Evolutionary conservation across 441 rosid genomes (phyloP), one percentile per base, ranked within the genome.

Genomic region (Euphorbia corollata): DNA sequence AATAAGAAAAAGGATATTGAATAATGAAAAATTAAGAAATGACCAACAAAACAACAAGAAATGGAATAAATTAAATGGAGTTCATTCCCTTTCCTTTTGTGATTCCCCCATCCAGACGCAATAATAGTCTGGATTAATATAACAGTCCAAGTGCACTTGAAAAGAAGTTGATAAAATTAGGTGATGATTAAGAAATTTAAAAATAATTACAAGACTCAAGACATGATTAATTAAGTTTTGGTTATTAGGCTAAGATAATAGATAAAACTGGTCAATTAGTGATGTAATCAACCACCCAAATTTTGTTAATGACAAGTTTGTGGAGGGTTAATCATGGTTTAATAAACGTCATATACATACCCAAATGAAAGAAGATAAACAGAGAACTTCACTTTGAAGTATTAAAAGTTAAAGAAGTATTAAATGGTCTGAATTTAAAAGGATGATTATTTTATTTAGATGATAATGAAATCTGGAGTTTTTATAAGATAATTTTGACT

Each of bases 181-280:
- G 75, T 78, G 63, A 30, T 53, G 79, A 78, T 78, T 67, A 64
- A 70, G 79, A 78, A 72, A 72, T 65, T 53, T 60, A 53, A 56
- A 58, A 9, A 2, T 18, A 45, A 20, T 38, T 38, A 10, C 32
- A 65, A 23, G 20, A 32, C 27, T 38, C 1, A 27, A 27, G 32
- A 27, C 32, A 27, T 27, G 32, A 27, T 27, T 22, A 1, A 15
- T 53, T 24, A 13, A 18, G 43, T 41, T 51, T 10, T 59, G 5
- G n/a, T 65, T 8, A 30, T 34, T 47, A 47, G 3, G 2, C 0
- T 47, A 47, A 23, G 48, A 10, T 27, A 1, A 27, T 27, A 27
- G 32, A 27, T 27, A 27, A 27, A 27, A 32, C 20, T 9, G 32
- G 9, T 9, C 32, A 13, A 13, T 64, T 50, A 51, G 47, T 64